A percentile compares a stretch with the other conserved stretches of the same genome.
Evolutionary conservation across 805 yeast species (phyloP).

Genomic region (Groenewaldozyma tartarivorans): DNA sequence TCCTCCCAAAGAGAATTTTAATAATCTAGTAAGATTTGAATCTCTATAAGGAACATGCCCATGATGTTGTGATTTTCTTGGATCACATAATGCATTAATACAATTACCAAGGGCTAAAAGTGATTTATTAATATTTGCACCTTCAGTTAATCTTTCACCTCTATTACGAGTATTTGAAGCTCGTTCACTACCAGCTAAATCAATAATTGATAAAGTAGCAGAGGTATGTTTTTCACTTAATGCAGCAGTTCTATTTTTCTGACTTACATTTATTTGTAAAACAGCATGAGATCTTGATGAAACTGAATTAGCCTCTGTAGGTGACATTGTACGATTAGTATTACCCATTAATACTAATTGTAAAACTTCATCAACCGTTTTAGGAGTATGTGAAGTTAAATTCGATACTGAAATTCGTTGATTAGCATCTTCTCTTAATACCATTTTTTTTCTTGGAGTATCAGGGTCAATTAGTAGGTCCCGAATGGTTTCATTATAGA

Average conservation of each 20-base stretch:
- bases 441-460: slow-evolving; percentile 15
- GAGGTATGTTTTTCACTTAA: slow-evolving; percentile 57
- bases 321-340: slow-evolving; percentile 65
- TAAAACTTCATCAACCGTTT: slow-evolving; percentile 33
- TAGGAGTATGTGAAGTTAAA: slow-evolving; percentile 52
- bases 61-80: slow-evolving; percentile 51
- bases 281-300: slow-evolving; percentile 94
- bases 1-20: slow-evolving; percentile 87
- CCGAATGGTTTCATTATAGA: slow-evolving; percentile 81
- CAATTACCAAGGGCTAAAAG: slow-evolving; percentile 87
- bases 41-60: slow-evolving; percentile 86
- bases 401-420: slow-evolving; percentile 63
- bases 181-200: slow-evolving; percentile 90
- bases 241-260: slow-evolving; percentile 51
- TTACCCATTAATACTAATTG: slow-evolving; percentile 67
- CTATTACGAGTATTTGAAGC: slow-evolving; percentile 83
- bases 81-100: slow-evolving; percentile 81
- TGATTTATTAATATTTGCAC: slow-evolving; percentile 88
- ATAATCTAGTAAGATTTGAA: slow-evolving; percentile 75
- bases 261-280: slow-evolving; percentile 65
- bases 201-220: slow-evolving; percentile 81
- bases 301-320: slow-evolving; percentile 85
- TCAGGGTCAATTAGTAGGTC: slow-evolving; percentile 46
- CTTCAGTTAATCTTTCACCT: slow-evolving; percentile 76
- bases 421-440: slow-evolving; percentile 63